Evolutionary conservation across 805 yeast genomes (phyloP).

Genomic region (Yamadazyma insecticola): DNA sequence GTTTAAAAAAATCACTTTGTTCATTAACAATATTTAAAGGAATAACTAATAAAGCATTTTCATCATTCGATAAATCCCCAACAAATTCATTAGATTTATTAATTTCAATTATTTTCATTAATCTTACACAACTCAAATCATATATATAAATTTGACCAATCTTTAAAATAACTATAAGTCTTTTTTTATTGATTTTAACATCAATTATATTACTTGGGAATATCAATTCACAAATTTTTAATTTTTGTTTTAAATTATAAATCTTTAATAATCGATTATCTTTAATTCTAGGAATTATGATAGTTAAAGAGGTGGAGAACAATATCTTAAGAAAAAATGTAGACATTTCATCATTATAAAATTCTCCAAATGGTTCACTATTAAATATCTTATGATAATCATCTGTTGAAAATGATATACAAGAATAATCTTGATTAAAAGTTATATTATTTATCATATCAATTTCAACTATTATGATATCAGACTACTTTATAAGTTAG

Average conservation of each 20-base stretch:
- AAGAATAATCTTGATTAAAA: slow-evolving; percentile 40
- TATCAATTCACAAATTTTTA: slow-evolving; percentile 77
- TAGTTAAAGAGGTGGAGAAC: slow-evolving; percentile 38
- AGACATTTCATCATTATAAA: slow-evolving; percentile 22
- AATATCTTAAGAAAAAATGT: slow-evolving; percentile 33
- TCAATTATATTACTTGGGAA: slow-evolving; percentile 74
- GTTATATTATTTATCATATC: slow-evolving; percentile 29
- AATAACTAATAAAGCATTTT: slow-evolving; percentile 28
- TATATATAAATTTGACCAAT: slow-evolving; percentile 81
- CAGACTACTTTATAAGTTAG: too few species aligned
- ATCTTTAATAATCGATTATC: slow-evolving; percentile 30
- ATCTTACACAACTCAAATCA: slow-evolving; percentile 85
- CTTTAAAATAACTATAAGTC: slow-evolving; percentile 69
- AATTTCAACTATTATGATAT: too few species aligned
- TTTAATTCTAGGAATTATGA: slow-evolving; percentile 30
- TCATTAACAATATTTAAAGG: slow-evolving; percentile 27
- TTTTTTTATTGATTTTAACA: slow-evolving; percentile 74
- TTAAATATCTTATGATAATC: slow-evolving; percentile 34
- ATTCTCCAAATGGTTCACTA: slow-evolving; percentile 44
- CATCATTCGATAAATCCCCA: slow-evolving; percentile 35
- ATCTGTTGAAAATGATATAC: slow-evolving; percentile 32
- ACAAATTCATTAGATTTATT: slow-evolving; percentile 16
- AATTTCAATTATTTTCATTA: slow-evolving; percentile 44
- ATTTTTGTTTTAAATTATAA: slow-evolving; percentile 36
- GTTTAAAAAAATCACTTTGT: slow-evolving; percentile 28